A percentile compares a stretch with the other conserved stretches of the same genome.
phyloP scores from a whole-genome alignment of 345 rosid genomes.

The Syzygium aqueum region DNA sequence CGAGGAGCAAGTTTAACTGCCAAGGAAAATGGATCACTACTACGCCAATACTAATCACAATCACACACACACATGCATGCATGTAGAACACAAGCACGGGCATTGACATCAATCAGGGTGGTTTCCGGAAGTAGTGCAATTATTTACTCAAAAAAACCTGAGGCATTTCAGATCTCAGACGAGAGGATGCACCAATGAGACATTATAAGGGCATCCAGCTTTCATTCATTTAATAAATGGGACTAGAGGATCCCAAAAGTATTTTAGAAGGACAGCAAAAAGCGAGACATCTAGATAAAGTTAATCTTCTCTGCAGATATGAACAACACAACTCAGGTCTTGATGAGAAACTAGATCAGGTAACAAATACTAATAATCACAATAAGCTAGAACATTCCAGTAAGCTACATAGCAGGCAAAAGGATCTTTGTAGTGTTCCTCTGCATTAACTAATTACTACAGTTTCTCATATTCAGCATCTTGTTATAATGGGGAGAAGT shows the following conservation, averaged over 20 bases:
- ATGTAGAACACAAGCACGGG: not conserved
- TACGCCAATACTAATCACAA: not conserved
- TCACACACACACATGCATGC: not conserved
- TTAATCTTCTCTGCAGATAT: not conserved
- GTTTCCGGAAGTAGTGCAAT: not conserved
- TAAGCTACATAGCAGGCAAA: not conserved
- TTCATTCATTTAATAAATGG: not conserved
- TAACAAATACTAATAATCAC: not conserved
- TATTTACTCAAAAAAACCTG: not conserved
- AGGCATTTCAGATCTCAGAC: not conserved
- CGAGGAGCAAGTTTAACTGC: conserved; percentile 79
- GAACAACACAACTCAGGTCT: not conserved
- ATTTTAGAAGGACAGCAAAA: not conserved
- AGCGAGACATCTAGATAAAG: not conserved
- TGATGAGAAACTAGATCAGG: not conserved
- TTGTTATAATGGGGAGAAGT: not conserved
- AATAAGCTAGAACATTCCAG: not conserved
- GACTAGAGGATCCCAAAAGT: not conserved
- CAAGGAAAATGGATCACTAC: not conserved
- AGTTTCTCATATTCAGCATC: not conserved
- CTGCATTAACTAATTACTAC: not conserved
- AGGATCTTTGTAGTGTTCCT: not conserved
- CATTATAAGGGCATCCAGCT: not conserved
- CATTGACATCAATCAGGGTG: not conserved
- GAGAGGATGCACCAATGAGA: not conserved